phyloP scores from a whole-genome alignment of 176 grass and related monocot genomes.

The Cocos nucifera region DNA sequence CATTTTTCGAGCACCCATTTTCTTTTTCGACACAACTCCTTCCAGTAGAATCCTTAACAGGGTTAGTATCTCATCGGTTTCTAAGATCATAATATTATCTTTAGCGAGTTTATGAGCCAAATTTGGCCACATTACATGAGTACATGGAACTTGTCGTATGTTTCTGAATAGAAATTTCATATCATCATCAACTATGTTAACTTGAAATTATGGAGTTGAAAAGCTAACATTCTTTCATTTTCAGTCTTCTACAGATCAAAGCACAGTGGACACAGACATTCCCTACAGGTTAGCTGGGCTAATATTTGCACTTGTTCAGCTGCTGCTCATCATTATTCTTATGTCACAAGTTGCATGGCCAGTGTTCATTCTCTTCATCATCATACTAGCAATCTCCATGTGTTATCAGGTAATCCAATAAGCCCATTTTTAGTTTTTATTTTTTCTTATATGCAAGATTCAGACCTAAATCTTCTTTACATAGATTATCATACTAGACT shows the following conservation, averaged over 20 bases:
- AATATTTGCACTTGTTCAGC: slow-evolving; percentile 77
- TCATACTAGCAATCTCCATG: slow-evolving; percentile 53
- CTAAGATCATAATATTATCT: too few species aligned
- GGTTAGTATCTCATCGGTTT: slow-evolving; percentile 36
- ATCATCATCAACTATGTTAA: background rate
- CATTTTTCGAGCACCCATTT: slow-evolving; percentile 65
- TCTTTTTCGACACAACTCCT: slow-evolving; percentile 74
- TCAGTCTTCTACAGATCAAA: slow-evolving; percentile 85
- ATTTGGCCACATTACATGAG: background rate
- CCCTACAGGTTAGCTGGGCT: slow-evolving; percentile 84
- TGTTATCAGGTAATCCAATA: slow-evolving; percentile 64
- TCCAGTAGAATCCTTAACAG: slow-evolving; percentile 77
- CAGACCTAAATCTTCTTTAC: too few species aligned
- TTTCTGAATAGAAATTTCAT: too few species aligned
- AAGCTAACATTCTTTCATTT: slow-evolving; percentile 12
- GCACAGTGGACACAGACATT: slow-evolving; percentile 75
- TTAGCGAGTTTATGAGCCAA: too few species aligned
- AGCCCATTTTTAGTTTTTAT: too few species aligned
- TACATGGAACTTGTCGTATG: background rate
- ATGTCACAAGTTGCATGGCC: slow-evolving; percentile 93
- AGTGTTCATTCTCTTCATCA: slow-evolving; percentile 66
- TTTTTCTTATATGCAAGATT: too few species aligned
- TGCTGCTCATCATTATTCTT: slow-evolving; percentile 66
- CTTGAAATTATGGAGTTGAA: background rate
- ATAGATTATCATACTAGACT: too few species aligned